These are phyloP conservation scores for Coemansia sp. DNA, from an alignment of 371 early-diverging fungal genomes.

Conservation along the genomic window DNA sequence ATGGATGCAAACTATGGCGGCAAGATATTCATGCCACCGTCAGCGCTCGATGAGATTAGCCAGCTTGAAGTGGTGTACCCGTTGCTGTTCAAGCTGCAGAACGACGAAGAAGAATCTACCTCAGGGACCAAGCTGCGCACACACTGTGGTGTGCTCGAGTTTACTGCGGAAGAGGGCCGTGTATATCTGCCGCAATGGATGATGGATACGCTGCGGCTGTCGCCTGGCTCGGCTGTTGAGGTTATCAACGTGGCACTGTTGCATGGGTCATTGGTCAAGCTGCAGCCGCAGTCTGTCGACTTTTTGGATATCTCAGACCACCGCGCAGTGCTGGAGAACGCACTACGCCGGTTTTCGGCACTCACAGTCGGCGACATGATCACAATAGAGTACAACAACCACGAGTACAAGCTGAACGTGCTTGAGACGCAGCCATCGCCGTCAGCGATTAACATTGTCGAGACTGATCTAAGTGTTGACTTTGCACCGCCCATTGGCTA, in stretches of 20 bases:
- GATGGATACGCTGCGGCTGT: slow-evolving; percentile 85
- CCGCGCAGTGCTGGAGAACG: slow-evolving; percentile 97
- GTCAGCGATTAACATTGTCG: slow-evolving; percentile 89
- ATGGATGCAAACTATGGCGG: slow-evolving; percentile 43
- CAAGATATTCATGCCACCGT: slow-evolving; percentile 75
- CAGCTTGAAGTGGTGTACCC: slow-evolving; percentile 89
- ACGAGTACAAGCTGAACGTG: slow-evolving; percentile 86
- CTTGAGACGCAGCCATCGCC: slow-evolving; percentile 86
- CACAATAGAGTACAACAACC: slow-evolving; percentile 89
- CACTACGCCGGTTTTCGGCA: slow-evolving; percentile 92
- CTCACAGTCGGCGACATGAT: slow-evolving; percentile 94
- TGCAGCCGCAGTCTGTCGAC: slow-evolving; percentile 97
- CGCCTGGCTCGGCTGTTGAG: slow-evolving; percentile 76
- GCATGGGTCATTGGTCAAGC: slow-evolving; percentile 91
- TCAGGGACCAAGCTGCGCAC: slow-evolving; percentile 59
- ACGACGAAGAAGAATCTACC: slow-evolving; percentile 33
- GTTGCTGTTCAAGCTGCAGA: slow-evolving; percentile 83
- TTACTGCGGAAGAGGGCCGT: slow-evolving; percentile 96
- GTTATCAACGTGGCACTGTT: slow-evolving; percentile 81
- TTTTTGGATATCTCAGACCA: slow-evolving; percentile 99
- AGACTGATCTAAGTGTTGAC: slow-evolving; percentile 98
- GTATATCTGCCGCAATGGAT: slow-evolving; percentile 99
- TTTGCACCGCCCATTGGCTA: slow-evolving; percentile 99
- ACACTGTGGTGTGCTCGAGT: slow-evolving; percentile 98
- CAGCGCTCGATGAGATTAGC: slow-evolving; percentile 83